Percentiles rank a stretch among this genome's conserved stretches.
phyloP scores from a whole-genome alignment of 1,284 basidiomycete species.

The Coniferiporia weirii region DNA sequence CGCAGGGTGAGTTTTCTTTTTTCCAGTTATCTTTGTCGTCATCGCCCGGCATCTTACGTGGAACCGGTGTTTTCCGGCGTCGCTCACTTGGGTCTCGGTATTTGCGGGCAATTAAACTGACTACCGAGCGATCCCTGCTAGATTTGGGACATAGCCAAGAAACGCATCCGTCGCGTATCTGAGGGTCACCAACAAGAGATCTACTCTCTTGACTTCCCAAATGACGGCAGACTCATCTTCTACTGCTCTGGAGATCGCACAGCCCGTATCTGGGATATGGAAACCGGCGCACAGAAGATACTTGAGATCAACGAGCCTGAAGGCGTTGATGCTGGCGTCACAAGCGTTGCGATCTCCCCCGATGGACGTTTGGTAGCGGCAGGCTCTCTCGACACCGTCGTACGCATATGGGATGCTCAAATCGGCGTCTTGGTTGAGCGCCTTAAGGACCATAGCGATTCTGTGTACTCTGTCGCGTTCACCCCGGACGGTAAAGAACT shows the following conservation, averaged over 20 bases:
- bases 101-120: constrained; percentile 2
- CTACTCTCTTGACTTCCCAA: constrained; percentile 84
- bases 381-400: constrained; percentile 78
- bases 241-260: constrained; percentile 88
- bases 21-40: too few relatives aligned
- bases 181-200: constrained; percentile 88
- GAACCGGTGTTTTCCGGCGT: too few relatives aligned
- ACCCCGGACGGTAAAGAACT: constrained; percentile 78
- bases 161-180: constrained; percentile 67
- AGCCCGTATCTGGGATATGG: constrained; percentile 85
- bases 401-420: constrained; percentile 82
- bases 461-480: constrained; percentile 78
- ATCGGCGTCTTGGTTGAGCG: constrained; percentile 71
- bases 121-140: constrained; percentile 26
- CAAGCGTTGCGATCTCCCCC: constrained; percentile 75
- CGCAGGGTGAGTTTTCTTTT: too few relatives aligned
- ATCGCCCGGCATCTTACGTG: too few relatives aligned
- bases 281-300: constrained; percentile 51
- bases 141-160: constrained; percentile 85
- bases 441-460: constrained; percentile 77
- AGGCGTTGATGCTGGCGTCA: constrained; percentile 69
- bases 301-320: constrained; percentile 58
- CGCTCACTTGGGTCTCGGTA: not conserved
- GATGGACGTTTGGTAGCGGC: constrained; percentile 80
- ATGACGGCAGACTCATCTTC: constrained; percentile 79